These are phyloP conservation scores for Globisporangium middletonii DNA, from an alignment of 352 stramenopile genomes.

Conservation along the genomic window DNA sequence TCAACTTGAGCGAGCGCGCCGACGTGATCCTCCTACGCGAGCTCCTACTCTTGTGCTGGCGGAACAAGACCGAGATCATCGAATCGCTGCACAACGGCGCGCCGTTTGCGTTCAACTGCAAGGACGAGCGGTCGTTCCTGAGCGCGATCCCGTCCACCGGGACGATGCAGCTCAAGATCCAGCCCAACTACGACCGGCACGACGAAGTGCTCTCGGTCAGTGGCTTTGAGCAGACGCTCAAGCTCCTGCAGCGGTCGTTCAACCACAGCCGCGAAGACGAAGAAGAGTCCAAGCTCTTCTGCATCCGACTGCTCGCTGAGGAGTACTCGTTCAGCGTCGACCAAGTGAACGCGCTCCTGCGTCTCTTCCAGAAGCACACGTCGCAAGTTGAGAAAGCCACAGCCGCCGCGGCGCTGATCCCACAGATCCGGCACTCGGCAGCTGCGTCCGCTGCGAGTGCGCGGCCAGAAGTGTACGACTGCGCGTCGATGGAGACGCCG, in stretches of 20 bases:
- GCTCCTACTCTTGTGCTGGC: constrained; percentile 44
- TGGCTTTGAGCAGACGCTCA: constrained; percentile 34
- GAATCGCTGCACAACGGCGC: constrained; percentile 41
- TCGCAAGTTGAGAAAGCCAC: constrained; percentile 68
- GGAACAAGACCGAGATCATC: constrained; percentile 52
- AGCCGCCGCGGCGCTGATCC: constrained; percentile 53
- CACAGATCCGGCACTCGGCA: constrained; percentile 38
- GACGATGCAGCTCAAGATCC: constrained; percentile 46
- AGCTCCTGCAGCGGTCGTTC: constrained; percentile 41
- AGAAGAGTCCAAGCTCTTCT: constrained; percentile 54
- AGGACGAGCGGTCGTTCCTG: constrained; percentile 51
- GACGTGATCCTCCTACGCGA: constrained; percentile 53
- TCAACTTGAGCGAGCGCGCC: constrained; percentile 44
- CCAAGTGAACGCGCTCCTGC: constrained; percentile 47
- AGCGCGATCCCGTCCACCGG: constrained; percentile 30
- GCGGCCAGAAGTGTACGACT: constrained; percentile 37
- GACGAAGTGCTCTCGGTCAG: constrained; percentile 39
- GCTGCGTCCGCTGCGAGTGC: constrained; percentile 13
- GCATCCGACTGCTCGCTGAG: constrained; percentile 53
- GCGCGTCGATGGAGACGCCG: constrained; percentile 45
- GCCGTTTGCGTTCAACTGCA: constrained; percentile 41
- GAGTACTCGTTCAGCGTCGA: constrained; percentile 55
- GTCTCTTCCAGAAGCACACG: constrained; percentile 55
- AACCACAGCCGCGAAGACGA: constrained; percentile 35
- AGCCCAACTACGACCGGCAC: constrained; percentile 54